These are phyloP conservation scores for Fremontodendron californicum DNA, from an alignment of 345 rosid genomes.

Conservation along the genomic window DNA sequence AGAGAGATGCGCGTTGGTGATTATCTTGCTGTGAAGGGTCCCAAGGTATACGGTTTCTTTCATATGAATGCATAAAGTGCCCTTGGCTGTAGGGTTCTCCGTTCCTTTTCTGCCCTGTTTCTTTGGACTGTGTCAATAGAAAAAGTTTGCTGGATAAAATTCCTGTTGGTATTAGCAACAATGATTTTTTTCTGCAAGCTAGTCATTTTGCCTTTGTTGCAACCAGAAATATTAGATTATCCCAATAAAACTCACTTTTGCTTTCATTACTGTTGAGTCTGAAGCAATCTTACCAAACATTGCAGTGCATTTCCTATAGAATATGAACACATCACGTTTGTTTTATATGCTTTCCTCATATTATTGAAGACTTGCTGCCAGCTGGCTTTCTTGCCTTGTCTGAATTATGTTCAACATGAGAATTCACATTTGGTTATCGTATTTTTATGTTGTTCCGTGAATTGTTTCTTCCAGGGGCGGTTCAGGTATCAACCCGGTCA, in stretches of 20 bases:
- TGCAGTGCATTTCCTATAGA: background rate
- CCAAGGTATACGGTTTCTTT: conserved; percentile 58
- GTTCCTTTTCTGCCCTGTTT: background rate
- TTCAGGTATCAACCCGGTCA: conserved; percentile 83
- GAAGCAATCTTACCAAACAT: conserved; percentile 2
- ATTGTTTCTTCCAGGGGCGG: conserved; percentile 64
- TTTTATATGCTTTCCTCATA: background rate
- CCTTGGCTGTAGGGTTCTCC: background rate
- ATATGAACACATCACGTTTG: background rate
- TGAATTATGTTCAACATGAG: background rate
- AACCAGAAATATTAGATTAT: background rate
- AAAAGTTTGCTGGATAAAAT: background rate
- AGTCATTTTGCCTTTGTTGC: background rate
- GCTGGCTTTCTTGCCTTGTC: background rate
- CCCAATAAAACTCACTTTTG: background rate
- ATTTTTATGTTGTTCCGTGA: background rate
- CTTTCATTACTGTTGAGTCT: background rate
- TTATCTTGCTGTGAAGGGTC: conserved; percentile 87
- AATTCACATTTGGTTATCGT: background rate
- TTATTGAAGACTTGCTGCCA: conserved; percentile 3
- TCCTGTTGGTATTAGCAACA: background rate
- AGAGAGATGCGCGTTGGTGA: conserved; percentile 88
- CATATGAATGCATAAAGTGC: background rate
- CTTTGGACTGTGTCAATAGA: background rate
- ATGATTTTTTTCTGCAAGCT: background rate